Evolutionary conservation across 2,329 filamentous ascomycete species (phyloP).

Genomic region (Botrytis deweyae): DNA sequence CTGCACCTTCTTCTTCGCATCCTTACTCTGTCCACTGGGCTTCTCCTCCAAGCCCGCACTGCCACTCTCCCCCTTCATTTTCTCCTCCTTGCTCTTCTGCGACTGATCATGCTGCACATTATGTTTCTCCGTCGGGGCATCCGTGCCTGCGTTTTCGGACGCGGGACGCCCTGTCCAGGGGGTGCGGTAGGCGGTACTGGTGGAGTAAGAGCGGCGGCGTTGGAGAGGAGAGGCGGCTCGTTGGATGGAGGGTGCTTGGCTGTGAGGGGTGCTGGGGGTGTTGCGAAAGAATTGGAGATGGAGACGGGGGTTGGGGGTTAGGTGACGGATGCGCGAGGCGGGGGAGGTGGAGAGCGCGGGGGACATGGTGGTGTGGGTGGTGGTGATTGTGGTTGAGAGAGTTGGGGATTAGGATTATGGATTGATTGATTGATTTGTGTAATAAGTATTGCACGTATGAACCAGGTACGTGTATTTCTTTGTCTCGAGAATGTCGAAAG

Average conservation of each 20-base stretch:
- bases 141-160: background rate
- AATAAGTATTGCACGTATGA: background rate
- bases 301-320: conserved; percentile 5
- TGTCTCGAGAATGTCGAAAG: background rate
- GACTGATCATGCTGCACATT: conserved; percentile 6
- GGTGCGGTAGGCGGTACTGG: background rate
- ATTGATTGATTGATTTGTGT: background rate
- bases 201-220: background rate
- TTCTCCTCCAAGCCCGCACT: background rate
- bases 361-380: background rate
- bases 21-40: background rate
- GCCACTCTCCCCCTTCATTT: background rate
- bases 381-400: background rate
- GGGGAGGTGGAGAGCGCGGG: background rate
- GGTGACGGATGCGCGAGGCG: conserved; percentile 3
- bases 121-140: background rate
- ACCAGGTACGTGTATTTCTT: no score
- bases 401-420: background rate
- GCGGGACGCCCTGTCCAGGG: background rate
- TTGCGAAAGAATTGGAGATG: background rate
- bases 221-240: background rate
- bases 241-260: no score
- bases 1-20: background rate
- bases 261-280: background rate
- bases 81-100: background rate